Conservation (phyloP, 2,329 filamentous ascomycete genomes). For the Fusarium succisae region DNA sequence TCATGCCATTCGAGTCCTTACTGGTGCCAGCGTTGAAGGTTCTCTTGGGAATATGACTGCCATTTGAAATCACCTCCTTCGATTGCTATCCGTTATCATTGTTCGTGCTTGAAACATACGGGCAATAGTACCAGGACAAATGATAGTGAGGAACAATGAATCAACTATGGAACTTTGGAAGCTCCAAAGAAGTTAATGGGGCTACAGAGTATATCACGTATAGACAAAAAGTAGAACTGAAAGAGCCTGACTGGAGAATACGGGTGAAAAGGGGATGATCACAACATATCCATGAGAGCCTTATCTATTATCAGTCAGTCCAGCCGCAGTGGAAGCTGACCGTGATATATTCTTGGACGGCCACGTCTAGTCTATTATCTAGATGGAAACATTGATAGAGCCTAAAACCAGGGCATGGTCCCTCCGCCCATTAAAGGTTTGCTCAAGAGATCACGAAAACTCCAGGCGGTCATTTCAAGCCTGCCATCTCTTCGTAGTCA, state of each 20-base stretch:
- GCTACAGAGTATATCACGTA: neutral
- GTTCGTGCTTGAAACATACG: neutral
- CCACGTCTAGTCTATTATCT: neutral
- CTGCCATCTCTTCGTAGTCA: too few relatives aligned
- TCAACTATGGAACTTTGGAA: neutral
- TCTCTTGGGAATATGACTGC: neutral
- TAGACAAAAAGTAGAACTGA: neutral
- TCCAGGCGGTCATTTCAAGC: neutral
- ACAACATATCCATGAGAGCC: neutral
- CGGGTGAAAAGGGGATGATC: neutral
- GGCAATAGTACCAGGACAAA: neutral
- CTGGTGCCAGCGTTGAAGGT: too few relatives aligned
- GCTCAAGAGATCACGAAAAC: neutral
- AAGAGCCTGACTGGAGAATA: neutral
- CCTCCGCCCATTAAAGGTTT: neutral
- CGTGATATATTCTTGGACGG: neutral
- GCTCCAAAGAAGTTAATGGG: neutral
- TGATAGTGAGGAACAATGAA: neutral
- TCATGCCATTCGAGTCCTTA: neutral
- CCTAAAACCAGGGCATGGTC: neutral
- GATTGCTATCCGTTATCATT: neutral
- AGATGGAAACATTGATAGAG: neutral
- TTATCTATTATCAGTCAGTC: neutral
- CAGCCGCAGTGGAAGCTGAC: neutral
- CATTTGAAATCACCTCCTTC: neutral